A percentile compares a stretch with the other conserved stretches of the same genome.
Conservation (phyloP, 1,139 yeast genomes). For the Scheffersomyces stambukii region DNA sequence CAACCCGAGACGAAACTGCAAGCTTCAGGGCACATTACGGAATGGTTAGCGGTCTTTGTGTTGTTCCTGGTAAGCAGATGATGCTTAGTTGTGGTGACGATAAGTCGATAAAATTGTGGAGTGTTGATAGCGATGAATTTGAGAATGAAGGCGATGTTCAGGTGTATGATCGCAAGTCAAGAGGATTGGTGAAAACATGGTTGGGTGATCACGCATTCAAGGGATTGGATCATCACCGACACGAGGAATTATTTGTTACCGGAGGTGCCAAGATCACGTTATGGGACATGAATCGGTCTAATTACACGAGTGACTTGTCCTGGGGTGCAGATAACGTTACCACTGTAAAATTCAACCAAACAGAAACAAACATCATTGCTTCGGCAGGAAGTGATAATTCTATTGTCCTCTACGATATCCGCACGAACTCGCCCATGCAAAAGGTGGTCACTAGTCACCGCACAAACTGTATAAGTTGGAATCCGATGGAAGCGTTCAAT, state of each 20-base stretch:
- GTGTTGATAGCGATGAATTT: slow-evolving; percentile 41
- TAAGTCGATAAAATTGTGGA: slow-evolving; percentile 86
- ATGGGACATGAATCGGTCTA: slow-evolving; percentile 83
- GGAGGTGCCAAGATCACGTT: slow-evolving; percentile 87
- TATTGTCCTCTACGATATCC: slow-evolving; percentile 80
- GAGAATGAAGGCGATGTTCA: slow-evolving; percentile 32
- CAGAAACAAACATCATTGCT: slow-evolving; percentile 86
- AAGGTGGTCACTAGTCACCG: slow-evolving; percentile 80
- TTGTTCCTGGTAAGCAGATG: slow-evolving; percentile 59
- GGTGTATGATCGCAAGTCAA: slow-evolving; percentile 25
- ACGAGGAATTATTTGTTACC: slow-evolving; percentile 74
- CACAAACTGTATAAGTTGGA: slow-evolving; percentile 88
- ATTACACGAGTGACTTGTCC: slow-evolving; percentile 70
- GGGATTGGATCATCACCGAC: slow-evolving; percentile 81
- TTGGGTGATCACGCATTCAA: slow-evolving; percentile 82
- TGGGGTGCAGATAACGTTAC: slow-evolving; percentile 96
- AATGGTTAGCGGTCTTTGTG: slow-evolving; percentile 80
- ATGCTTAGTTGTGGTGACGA: slow-evolving; percentile 89
- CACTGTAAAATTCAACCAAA: slow-evolving; percentile 80
- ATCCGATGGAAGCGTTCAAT: slow-evolving; percentile 95
- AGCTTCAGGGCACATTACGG: slow-evolving; percentile 90
- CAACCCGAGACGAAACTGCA: slow-evolving; percentile 66
- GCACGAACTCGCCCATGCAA: slow-evolving; percentile 92
- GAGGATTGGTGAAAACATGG: slow-evolving; percentile 68
- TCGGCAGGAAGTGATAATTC: slow-evolving; percentile 93